A percentile compares a stretch with the other conserved stretches of the same genome.
Evolutionary conservation across 768 basidiomycete genomes (phyloP).

Genomic region (Suillus brevipes): DNA sequence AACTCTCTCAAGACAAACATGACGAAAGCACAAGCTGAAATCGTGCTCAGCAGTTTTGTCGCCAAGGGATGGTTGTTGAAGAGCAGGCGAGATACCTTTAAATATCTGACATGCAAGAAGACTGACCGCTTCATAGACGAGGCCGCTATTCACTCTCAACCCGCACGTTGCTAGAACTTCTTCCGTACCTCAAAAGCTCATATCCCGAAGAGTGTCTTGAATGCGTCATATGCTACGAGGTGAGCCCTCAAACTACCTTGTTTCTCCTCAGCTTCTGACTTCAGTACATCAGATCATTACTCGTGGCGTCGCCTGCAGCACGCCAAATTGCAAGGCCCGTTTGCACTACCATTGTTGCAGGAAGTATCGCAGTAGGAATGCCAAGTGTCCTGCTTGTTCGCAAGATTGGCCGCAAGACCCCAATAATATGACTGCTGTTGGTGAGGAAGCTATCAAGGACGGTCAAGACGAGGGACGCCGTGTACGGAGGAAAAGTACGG

Average conservation of each 20-base stretch:
- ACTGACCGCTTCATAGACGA: conserved; percentile 38
- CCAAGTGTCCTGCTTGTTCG: conserved; percentile 57
- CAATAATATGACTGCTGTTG: conserved; percentile 54
- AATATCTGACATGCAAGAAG: neutral
- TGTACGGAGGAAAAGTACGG: conserved; percentile 33
- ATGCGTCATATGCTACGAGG: conserved; percentile 75
- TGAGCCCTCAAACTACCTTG: conserved; percentile 27
- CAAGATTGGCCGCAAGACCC: conserved; percentile 60
- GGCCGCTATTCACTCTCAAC: conserved; percentile 77
- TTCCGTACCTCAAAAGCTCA: conserved; percentile 68
- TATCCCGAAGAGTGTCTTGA: conserved; percentile 72
- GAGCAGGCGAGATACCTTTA: conserved; percentile 59
- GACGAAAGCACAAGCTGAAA: conserved; percentile 74
- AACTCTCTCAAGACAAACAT: conserved; percentile 59
- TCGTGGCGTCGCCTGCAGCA: conserved; percentile 62
- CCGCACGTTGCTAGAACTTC: conserved; percentile 73
- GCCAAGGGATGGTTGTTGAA: conserved; percentile 78
- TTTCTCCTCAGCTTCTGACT: neutral
- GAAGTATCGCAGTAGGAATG: conserved; percentile 42
- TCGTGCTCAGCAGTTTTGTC: conserved; percentile 74
- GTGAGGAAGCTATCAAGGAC: conserved; percentile 66
- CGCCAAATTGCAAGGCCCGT: conserved; percentile 58
- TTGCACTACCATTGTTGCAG: conserved; percentile 68
- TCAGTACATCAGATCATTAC: conserved; percentile 55
- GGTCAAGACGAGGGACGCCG: conserved; percentile 53